A percentile compares a stretch with the other conserved stretches of the same genome.
phyloP scores from a whole-genome alignment of 768 basidiomycete species.

The Amanita thiersii region DNA sequence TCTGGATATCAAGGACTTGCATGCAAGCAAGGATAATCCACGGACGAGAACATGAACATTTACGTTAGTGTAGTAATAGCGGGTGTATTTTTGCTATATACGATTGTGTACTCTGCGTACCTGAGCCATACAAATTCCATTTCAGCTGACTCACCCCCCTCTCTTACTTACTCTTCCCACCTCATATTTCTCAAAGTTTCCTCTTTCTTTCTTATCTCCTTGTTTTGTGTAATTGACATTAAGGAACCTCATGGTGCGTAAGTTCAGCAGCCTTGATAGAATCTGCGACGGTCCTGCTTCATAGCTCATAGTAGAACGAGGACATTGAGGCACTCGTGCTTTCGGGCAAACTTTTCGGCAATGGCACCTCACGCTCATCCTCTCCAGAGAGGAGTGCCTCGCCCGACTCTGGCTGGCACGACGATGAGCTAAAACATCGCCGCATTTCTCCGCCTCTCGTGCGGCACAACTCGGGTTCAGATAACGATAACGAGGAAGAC shows the following conservation, averaged over 20 bases:
- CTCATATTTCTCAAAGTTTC: not conserved
- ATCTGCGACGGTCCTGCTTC: too few relatives aligned
- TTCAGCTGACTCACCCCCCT: too few relatives aligned
- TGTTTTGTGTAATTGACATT: conserved; percentile 2
- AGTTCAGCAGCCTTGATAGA: not conserved
- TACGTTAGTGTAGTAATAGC: too few relatives aligned
- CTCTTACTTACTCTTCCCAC: not conserved
- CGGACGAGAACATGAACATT: conserved; percentile 34
- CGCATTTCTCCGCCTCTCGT: not conserved
- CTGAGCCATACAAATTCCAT: too few relatives aligned
- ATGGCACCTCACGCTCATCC: not conserved
- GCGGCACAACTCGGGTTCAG: not conserved
- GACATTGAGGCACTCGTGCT: conserved; percentile 21
- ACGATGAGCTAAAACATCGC: conserved; percentile 6
- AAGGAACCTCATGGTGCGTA: conserved; percentile 6
- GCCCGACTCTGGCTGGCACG: conserved; percentile 8
- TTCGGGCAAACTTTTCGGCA: conserved; percentile 8
- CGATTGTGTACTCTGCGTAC: too few relatives aligned
- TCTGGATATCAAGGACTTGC: conserved; percentile 61
- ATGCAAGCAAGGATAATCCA: conserved; percentile 52
- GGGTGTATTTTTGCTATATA: too few relatives aligned
- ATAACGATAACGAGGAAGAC: not conserved
- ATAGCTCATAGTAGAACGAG: conserved; percentile 12
- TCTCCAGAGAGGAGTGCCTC: conserved; percentile 2
- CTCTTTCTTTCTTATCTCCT: not conserved